Conservation (phyloP, 495 filamentous ascomycete genomes). For the Penicillium flavigenum region DNA sequence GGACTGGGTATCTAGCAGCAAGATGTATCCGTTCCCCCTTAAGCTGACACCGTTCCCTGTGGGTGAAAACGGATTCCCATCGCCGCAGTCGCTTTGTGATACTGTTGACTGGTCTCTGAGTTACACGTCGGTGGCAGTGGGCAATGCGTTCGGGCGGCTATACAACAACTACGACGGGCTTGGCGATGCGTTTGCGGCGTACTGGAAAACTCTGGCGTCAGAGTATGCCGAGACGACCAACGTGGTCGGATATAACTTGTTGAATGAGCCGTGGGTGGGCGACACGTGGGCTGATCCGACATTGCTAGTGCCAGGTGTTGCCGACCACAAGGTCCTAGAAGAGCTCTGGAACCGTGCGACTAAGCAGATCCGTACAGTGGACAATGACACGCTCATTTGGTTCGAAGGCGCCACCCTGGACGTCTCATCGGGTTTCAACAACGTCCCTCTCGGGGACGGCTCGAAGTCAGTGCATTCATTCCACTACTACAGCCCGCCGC, state of each 20-base stretch:
- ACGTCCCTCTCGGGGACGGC: slow-evolving; percentile 22
- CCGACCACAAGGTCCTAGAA: slow-evolving; percentile 17
- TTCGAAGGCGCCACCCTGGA: slow-evolving; percentile 22
- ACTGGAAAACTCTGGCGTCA: slow-evolving; percentile 22
- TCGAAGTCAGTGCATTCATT: slow-evolving; percentile 24
- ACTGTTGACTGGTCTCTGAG: slow-evolving; percentile 19
- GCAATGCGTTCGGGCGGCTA: slow-evolving; percentile 20
- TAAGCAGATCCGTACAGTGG: slow-evolving; percentile 18
- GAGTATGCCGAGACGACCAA: slow-evolving; percentile 18
- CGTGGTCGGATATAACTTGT: slow-evolving; percentile 20
- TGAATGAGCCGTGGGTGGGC: slow-evolving; percentile 23
- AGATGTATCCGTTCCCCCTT: slow-evolving; percentile 18
- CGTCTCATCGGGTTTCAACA: slow-evolving; percentile 20
- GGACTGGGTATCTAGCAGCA: slow-evolving; percentile 16
- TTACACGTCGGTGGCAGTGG: slow-evolving; percentile 16
- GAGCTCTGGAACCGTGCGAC: slow-evolving; percentile 16
- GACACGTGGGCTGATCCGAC: slow-evolving; percentile 21
- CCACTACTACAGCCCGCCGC: slow-evolving; percentile 21
- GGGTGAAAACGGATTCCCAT: slow-evolving; percentile 13
- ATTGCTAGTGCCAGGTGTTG: slow-evolving; percentile 19
- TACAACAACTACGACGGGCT: slow-evolving; percentile 22
- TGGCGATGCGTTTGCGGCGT: slow-evolving; percentile 21
- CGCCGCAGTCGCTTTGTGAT: slow-evolving; percentile 17
- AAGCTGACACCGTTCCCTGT: slow-evolving; percentile 15
- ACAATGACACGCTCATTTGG: slow-evolving; percentile 20